phyloP scores from a whole-genome alignment of 73 alveolate genomes.

The Stentor coeruleus region DNA sequence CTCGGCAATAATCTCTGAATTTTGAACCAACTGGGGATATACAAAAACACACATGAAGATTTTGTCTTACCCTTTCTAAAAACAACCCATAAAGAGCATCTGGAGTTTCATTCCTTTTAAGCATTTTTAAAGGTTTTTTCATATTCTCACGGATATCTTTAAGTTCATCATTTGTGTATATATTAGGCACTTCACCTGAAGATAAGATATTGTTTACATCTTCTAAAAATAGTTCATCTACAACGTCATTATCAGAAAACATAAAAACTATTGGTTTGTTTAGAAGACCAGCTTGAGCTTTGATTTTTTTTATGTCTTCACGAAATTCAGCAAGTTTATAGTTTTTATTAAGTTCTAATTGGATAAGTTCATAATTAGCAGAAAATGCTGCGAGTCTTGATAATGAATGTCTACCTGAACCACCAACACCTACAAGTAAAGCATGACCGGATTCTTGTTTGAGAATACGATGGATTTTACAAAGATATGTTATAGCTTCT shows the following conservation, averaged over 20 bases:
- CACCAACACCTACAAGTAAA: conserved; percentile 96
- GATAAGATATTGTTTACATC: conserved; percentile 97
- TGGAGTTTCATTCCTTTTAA: conserved; percentile 55
- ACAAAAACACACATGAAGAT: conserved; percentile 96
- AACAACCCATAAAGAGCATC: conserved; percentile 94
- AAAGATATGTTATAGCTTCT: conserved; percentile 92
- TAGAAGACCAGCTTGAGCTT: conserved; percentile 49
- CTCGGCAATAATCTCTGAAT: conserved; percentile 85
- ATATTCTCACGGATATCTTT: conserved; percentile 87
- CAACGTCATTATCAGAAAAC: conserved; percentile 69
- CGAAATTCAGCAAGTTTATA: conserved; percentile 77
- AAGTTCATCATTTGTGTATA: conserved; percentile 94
- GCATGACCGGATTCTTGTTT: conserved; percentile 97
- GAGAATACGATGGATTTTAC: conserved; percentile 89
- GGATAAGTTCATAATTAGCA: conserved; percentile 73
- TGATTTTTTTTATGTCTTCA: conserved; percentile 86
- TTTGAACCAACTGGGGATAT: conserved; percentile 98
- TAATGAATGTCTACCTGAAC: conserved; percentile 94
- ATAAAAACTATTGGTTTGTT: conserved; percentile 37
- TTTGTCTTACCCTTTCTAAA: conserved; percentile 92
- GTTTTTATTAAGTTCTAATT: conserved; percentile 84
- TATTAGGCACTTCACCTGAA: conserved; percentile 98
- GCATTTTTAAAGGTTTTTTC: conserved; percentile 70
- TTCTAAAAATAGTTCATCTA: conserved; percentile 92
- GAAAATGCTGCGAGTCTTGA: conserved; percentile 87